phyloP scores from a whole-genome alignment of 805 yeast species.

The Kodamaea laetipori region DNA sequence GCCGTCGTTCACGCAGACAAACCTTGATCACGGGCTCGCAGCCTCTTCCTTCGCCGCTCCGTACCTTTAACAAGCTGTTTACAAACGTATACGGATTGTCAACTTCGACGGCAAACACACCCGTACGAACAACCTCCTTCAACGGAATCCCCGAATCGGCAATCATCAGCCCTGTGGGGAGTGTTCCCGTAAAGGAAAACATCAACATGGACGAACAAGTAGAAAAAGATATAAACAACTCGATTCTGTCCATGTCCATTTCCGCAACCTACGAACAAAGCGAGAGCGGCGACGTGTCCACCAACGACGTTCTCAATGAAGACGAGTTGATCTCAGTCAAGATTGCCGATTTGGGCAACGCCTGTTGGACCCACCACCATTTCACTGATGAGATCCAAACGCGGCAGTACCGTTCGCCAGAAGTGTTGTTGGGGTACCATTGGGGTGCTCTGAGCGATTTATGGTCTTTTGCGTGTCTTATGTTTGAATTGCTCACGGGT shows the following conservation, averaged over 20 bases:
- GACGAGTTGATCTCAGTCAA: constrained; percentile 43
- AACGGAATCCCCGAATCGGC: constrained; percentile 12
- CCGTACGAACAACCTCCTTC: constrained; percentile 25
- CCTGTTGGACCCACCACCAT: constrained; percentile 64
- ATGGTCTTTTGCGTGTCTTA: constrained; percentile 93
- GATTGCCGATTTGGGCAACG: constrained; percentile 71
- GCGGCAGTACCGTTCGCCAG: constrained; percentile 67
- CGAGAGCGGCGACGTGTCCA: constrained; percentile 12
- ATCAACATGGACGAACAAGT: constrained; percentile 12
- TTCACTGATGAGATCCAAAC: constrained; percentile 72
- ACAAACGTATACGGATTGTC: constrained; percentile 40
- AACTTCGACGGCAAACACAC: constrained; percentile 43
- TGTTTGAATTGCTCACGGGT: constrained; percentile 90
- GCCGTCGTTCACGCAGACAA: constrained; percentile 63
- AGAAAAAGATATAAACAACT: constrained; percentile 34
- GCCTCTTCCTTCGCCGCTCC: constrained; percentile 86
- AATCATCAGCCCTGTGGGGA: constrained; percentile 11
- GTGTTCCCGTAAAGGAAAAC: constrained; percentile 14
- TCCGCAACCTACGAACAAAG: constrained; percentile 24
- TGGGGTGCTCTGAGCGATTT: constrained; percentile 97
- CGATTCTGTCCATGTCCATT: constrained; percentile 47
- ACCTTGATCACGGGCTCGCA: constrained; percentile 88
- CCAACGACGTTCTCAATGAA: constrained; percentile 19
- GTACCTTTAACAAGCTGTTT: constrained; percentile 52
- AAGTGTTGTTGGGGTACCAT: constrained; percentile 53